Evolutionary conservation across 2,329 filamentous ascomycete genomes (phyloP), one percentile per base, ranked within the genome.

Genomic region (Leptosphaerulina australis): DNA sequence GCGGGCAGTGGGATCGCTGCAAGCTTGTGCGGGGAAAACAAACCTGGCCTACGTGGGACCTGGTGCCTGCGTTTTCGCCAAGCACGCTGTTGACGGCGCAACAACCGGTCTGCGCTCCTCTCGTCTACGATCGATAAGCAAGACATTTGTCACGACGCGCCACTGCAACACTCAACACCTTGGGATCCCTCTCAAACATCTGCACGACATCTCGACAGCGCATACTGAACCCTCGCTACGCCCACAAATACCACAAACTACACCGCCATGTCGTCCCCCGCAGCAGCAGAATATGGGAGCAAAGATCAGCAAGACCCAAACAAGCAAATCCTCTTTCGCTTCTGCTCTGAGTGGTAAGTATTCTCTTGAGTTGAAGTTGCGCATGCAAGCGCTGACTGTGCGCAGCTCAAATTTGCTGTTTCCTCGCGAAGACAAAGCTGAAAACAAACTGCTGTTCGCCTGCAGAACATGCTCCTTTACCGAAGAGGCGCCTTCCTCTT

Each of bases 381-480:
- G 40, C 31, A 45, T 25, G 5, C 31, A 12, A 5, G 6, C 33
- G 15, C 38, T 25, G 40, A 24, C 35, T 46, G 59, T 48, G 59
- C 20, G 44, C 63, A 89, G 87, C 79, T 96, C 92, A 66, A 99
- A 99, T 81, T 89, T 99, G 83, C 82, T 99, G 46, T 97, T 97
- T 71, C 94, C 94, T 40, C 94, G 95, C 77, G 95, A 99, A 80
- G 91, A 99, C 76, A 86, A 88, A 56, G 81, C 87, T 55, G 86
- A 85, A 55, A 90, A 90, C 78, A 87, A 86, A 67, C 86, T 99
- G 63, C 88, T 96, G 79, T 99, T 95, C 77, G 91, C 90, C 58
- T 99, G 94, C 81, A 90, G 93, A 65, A 97, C 92, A 49, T 99
- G 94, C 79, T 87, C 91, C 70, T 96, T 91, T 77, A 90, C 88